phyloP scores from a whole-genome alignment of 345 rosid genomes.

The Lepidium aucheri region DNA sequence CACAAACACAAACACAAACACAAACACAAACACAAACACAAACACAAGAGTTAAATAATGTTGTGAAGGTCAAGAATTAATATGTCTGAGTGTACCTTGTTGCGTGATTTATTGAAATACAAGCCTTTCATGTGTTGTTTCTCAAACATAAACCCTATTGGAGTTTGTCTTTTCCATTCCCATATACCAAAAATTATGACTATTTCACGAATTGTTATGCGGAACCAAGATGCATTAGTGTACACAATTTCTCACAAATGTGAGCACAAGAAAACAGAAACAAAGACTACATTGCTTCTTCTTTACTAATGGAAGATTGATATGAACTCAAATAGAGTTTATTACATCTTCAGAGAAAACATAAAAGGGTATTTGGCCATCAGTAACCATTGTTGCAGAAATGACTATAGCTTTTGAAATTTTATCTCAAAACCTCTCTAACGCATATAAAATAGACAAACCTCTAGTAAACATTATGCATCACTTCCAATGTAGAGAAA shows the following conservation, averaged over 20 bases:
- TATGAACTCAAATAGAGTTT: not conserved
- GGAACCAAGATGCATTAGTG: constrained; percentile 52
- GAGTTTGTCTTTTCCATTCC: constrained; percentile 77
- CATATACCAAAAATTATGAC: constrained; percentile 69
- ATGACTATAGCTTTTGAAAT: constrained; percentile 58
- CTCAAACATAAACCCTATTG: constrained; percentile 93
- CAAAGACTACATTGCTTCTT: not conserved
- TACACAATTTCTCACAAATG: not conserved
- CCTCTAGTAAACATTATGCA: no score
- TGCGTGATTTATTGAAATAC: constrained; percentile 81
- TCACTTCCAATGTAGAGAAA: no score
- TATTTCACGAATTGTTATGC: constrained; percentile 82
- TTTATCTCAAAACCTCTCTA: no score
- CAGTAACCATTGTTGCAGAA: constrained; percentile 84
- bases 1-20: no score
- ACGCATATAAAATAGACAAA: no score
- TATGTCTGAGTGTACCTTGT: constrained; percentile 44
- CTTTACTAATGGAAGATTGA: not conserved
- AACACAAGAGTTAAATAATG: not conserved
- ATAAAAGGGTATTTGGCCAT: constrained; percentile 89
- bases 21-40: no score
- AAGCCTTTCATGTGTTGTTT: constrained; percentile 81
- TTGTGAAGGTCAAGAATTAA: not conserved
- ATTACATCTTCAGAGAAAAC: constrained; percentile 88
- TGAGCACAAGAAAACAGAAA: not conserved